These are phyloP conservation scores for Jaapia argillacea DNA, from an alignment of 768 basidiomycete genomes.

Conservation along the genomic window DNA sequence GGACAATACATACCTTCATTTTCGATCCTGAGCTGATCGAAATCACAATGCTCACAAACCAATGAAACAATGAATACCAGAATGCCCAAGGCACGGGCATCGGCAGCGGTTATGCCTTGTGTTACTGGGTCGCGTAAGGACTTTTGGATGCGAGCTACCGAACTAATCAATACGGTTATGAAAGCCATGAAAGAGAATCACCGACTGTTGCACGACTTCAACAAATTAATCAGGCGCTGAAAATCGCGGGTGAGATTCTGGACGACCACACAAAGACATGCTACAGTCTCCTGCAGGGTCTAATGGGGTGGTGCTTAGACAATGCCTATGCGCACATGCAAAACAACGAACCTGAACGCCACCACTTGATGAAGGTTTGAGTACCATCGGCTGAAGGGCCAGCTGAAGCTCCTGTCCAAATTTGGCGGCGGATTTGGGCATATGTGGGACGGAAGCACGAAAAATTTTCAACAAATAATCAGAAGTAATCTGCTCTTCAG, in stretches of 20 bases:
- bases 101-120: slow-evolving; percentile 33
- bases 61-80: slow-evolving; percentile 80
- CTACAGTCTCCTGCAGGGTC: slow-evolving; percentile 87
- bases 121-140: slow-evolving; percentile 33
- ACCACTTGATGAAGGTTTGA: slow-evolving; percentile 65
- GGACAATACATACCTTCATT: slow-evolving; percentile 38
- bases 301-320: slow-evolving; percentile 17
- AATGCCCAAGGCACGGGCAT: slow-evolving; percentile 48
- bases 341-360: slow-evolving; percentile 46
- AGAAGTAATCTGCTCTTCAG: slow-evolving; percentile 74
- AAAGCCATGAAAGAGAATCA: too few relatives aligned
- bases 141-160: slow-evolving; percentile 52
- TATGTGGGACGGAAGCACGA: slow-evolving; percentile 70
- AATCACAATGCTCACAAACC: slow-evolving; percentile 82
- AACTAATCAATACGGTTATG: neutral
- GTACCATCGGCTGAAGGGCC: slow-evolving; percentile 83
- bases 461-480: slow-evolving; percentile 90
- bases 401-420: slow-evolving; percentile 83
- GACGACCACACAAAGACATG: slow-evolving; percentile 84
- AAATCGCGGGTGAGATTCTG: slow-evolving; percentile 85
- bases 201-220: slow-evolving; percentile 81
- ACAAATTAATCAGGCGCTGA: slow-evolving; percentile 58
- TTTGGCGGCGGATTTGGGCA: slow-evolving; percentile 83
- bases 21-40: slow-evolving; percentile 64
- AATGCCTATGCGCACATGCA: neutral